These are phyloP conservation scores for Phytophthora pistaciae DNA, from an alignment of 352 stramenopile species.

Conservation along the genomic window DNA sequence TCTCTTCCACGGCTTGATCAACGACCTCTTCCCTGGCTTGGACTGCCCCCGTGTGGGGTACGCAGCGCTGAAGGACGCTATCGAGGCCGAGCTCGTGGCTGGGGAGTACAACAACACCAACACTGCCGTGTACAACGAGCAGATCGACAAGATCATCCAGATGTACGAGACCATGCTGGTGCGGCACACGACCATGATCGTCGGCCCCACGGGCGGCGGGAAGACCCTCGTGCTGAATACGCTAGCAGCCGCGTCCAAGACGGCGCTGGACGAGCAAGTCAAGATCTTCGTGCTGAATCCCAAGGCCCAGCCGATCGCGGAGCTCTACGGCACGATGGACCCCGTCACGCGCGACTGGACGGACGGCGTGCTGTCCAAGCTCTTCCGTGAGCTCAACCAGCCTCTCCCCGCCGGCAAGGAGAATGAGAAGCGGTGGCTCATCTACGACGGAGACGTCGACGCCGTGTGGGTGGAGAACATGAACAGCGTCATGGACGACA, in stretches of 20 bases:
- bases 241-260: slow-evolving; percentile 84
- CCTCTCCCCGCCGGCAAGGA: slow-evolving; percentile 90
- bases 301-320: slow-evolving; percentile 94
- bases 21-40: slow-evolving; percentile 95
- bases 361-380: slow-evolving; percentile 94
- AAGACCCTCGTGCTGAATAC: slow-evolving; percentile 95
- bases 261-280: slow-evolving; percentile 89
- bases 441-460: slow-evolving; percentile 97
- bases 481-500: slow-evolving; percentile 98
- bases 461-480: slow-evolving; percentile 98
- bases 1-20: slow-evolving; percentile 95
- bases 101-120: slow-evolving; percentile 88
- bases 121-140: slow-evolving; percentile 78
- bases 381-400: slow-evolving; percentile 96
- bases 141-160: slow-evolving; percentile 98
- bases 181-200: slow-evolving; percentile 97
- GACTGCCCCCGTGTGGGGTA: slow-evolving; percentile 95
- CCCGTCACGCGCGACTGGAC: slow-evolving; percentile 96
- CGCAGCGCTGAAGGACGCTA: slow-evolving; percentile 89
- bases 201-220: slow-evolving; percentile 93
- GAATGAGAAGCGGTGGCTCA: slow-evolving; percentile 95
- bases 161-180: slow-evolving; percentile 98
- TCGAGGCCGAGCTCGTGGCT: slow-evolving; percentile 85
- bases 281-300: slow-evolving; percentile 96
- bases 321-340: slow-evolving; percentile 97